phyloP scores from a whole-genome alignment of 306 rosid genomes.

The Corylus avellana region DNA sequence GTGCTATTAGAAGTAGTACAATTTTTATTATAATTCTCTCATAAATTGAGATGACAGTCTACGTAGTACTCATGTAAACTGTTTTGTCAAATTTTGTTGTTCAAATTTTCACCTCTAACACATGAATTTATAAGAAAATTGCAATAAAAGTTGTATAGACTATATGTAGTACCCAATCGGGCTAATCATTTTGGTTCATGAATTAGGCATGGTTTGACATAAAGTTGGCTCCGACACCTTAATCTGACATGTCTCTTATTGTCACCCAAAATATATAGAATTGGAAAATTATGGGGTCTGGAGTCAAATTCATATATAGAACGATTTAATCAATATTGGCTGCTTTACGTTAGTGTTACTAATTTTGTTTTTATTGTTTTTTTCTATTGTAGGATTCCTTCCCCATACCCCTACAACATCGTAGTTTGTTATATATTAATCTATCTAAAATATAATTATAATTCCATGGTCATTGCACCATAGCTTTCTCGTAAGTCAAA shows the following conservation, averaged over 20 bases:
- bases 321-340: not conserved
- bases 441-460: not conserved
- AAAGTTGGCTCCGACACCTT: not conserved
- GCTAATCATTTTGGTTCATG: too few relatives aligned
- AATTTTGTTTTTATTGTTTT: not conserved
- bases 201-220: too few relatives aligned
- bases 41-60: too few relatives aligned
- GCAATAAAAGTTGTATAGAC: too few relatives aligned
- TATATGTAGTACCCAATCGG: too few relatives aligned
- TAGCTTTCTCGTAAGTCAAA: not conserved
- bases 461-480: not conserved
- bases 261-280: not conserved
- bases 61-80: too few relatives aligned
- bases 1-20: too few relatives aligned
- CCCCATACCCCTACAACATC: not conserved
- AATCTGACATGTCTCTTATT: not conserved
- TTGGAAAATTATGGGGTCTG: not conserved
- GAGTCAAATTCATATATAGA: not conserved
- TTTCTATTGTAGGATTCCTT: not conserved
- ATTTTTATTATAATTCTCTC: too few relatives aligned
- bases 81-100: too few relatives aligned
- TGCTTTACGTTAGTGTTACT: not conserved
- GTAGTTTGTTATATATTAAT: not conserved
- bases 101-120: too few relatives aligned
- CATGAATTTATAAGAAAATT: too few relatives aligned